Evolutionary conservation across 192 early-diverging fungal genomes (phyloP).

Genomic region (Coemansia sp.): DNA sequence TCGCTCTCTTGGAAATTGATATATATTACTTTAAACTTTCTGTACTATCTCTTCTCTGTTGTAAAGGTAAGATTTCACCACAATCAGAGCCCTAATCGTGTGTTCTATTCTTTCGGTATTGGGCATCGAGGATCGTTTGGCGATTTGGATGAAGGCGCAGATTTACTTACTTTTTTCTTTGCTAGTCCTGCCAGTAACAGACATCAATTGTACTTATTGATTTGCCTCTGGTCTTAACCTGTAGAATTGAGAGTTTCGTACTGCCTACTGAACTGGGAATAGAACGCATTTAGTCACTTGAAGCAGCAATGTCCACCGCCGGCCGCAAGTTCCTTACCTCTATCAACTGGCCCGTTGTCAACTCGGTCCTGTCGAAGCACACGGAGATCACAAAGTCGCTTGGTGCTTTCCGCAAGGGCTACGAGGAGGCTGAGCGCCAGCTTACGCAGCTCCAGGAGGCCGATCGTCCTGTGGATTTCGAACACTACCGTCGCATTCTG

Average conservation of each 20-base stretch:
- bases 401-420: slow-evolving; percentile 91
- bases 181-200: background rate
- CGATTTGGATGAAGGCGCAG: background rate
- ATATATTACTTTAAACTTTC: background rate
- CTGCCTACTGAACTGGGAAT: slow-evolving; percentile 6
- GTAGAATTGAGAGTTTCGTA: background rate
- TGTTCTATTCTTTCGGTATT: background rate
- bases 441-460: slow-evolving; percentile 83
- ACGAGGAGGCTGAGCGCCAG: slow-evolving; percentile 84
- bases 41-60: slow-evolving; percentile 2
- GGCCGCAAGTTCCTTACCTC: slow-evolving; percentile 65
- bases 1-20: background rate
- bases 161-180: background rate
- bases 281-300: background rate
- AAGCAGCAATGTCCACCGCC: slow-evolving; percentile 43
- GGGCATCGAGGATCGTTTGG: no score
- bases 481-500: slow-evolving; percentile 79
- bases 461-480: slow-evolving; percentile 82
- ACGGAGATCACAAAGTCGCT: slow-evolving; percentile 87
- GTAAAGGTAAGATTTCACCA: slow-evolving; percentile 2
- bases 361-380: slow-evolving; percentile 73
- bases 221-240: background rate
- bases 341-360: slow-evolving; percentile 89
- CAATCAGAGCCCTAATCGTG: background rate
- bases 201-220: background rate